Conservation (phyloP, 1,139 yeast genomes). For the Pichia sp. region DNA sequence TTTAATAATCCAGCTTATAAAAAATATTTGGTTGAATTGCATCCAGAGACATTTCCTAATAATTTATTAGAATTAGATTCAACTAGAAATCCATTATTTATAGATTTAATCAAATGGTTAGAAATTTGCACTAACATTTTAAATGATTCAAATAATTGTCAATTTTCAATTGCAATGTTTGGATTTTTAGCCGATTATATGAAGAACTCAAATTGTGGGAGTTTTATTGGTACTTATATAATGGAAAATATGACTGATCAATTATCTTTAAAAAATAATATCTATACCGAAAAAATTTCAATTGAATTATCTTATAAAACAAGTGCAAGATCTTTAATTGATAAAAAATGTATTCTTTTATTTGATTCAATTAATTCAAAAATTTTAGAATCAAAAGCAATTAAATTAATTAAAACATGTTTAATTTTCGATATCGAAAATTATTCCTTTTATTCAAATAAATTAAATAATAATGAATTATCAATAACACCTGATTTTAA, state of each 20-base stretch:
- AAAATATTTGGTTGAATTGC: slow-evolving; percentile 20
- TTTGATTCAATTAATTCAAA: slow-evolving; percentile 34
- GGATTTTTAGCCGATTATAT: slow-evolving; percentile 33
- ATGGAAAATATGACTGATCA: slow-evolving; percentile 28
- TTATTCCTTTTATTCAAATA: slow-evolving; percentile 48
- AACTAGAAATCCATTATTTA: slow-evolving; percentile 17
- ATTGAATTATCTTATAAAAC: slow-evolving; percentile 38
- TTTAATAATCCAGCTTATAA: slow-evolving; percentile 37
- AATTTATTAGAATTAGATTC: slow-evolving; percentile 13
- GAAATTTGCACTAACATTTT: slow-evolving; percentile 34
- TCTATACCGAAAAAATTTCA: slow-evolving; percentile 30
- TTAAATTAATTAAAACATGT: slow-evolving; percentile 41
- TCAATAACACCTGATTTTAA: slow-evolving; percentile 32
- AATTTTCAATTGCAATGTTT: slow-evolving; percentile 38
- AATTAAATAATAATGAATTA: slow-evolving; percentile 31
- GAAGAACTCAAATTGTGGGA: slow-evolving; percentile 21
- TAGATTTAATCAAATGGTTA: slow-evolving; percentile 42
- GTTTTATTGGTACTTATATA: slow-evolving; percentile 28
- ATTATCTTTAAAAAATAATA: slow-evolving; percentile 24
- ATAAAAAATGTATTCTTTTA: slow-evolving; percentile 36
- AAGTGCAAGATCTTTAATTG: slow-evolving; percentile 38
- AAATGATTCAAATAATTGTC: slow-evolving; percentile 37
- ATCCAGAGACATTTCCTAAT: slow-evolving; percentile 8
- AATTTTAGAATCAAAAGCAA: slow-evolving; percentile 29
- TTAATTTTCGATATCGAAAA: slow-evolving; percentile 50